Percentiles rank a stretch among this genome's conserved stretches.
phyloP scores from a whole-genome alignment of 305 asterid species.

The Fraxinus sp. region DNA sequence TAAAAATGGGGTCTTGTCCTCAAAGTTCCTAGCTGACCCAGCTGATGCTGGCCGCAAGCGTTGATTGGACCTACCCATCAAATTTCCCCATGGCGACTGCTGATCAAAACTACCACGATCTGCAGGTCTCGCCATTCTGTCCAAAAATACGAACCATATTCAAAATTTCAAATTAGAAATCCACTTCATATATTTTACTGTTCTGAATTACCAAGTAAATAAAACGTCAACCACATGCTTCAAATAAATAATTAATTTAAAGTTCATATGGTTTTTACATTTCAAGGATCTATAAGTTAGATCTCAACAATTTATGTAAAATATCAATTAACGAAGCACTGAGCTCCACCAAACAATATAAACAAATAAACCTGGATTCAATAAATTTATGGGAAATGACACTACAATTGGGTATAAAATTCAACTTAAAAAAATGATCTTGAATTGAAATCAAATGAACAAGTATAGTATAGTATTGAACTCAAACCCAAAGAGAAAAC shows the following conservation, averaged over 20 bases:
- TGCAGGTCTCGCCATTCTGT: constrained; percentile 62
- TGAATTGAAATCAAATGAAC: neutral
- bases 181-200: neutral
- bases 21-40: constrained; percentile 64
- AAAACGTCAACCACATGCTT: neutral
- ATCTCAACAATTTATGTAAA: constrained; percentile 23
- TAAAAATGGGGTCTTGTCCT: constrained; percentile 65
- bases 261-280: constrained; percentile 24
- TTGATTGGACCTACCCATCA: constrained; percentile 59
- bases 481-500: neutral
- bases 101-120: constrained; percentile 68
- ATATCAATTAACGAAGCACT: neutral
- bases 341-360: constrained; percentile 1
- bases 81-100: constrained; percentile 65
- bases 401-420: neutral
- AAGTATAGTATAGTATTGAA: neutral
- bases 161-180: constrained; percentile 7
- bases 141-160: constrained; percentile 18
- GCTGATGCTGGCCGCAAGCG: constrained; percentile 84
- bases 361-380: neutral
- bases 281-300: constrained; percentile 23
- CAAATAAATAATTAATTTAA: constrained; percentile 7
- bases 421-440: neutral
- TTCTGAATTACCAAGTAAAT: neutral
- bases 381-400: neutral